Base-by-base conservation (phyloP, 352 stramenopile genomes). In the Phytophthora tubulina region DNA sequence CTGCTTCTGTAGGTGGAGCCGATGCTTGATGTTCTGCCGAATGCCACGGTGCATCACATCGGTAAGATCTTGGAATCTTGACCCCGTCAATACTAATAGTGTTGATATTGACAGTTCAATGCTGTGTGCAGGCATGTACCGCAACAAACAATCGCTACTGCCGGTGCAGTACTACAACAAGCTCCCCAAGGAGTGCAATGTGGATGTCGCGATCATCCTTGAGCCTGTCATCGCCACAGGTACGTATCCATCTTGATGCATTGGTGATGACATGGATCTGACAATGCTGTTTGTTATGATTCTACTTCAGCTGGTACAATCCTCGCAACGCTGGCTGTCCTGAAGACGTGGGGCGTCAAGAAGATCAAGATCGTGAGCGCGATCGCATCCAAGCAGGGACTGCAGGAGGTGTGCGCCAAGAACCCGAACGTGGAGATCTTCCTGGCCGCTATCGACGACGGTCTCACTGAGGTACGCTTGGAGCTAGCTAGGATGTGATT, bases 161-260 rank as follows among this genome's bases (percentile, higher is more conserved):
- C 97, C 97, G 3, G 96, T 99, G n/a, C 95, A 99, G 71, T 99
- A 99, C 86, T 99, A 99, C 85, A 99, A 99, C 89, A 97, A 98
- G 68, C 82, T 99, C 3, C 98, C 98, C 3, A 98, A 98, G 61
- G 85, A 97, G 68, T 98, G 96, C 79, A 85, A 93, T 41, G 79
- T 86, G 14, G 93, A 98, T 59, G 90, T 97, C 38, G 97, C 98
- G 8, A 98, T 99, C 66, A 84, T 99, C 30, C 78, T 99, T 35
- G 98, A 99, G 81, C 97, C 97, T 15, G 86, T 99, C 50, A 99
- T 99, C 75, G 96, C 95, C 10, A 99, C 96, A 21, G 89, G 89
- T 94, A 70, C 55, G 59, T 21, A 42, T 1, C 27, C 13, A 11
- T 42, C 10, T 54, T 27, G 33, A 35, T 10, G 3, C 14, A 41